Conservation (phyloP, 176 grass and related monocot genomes). For the Oryza longistaminata region DNA sequence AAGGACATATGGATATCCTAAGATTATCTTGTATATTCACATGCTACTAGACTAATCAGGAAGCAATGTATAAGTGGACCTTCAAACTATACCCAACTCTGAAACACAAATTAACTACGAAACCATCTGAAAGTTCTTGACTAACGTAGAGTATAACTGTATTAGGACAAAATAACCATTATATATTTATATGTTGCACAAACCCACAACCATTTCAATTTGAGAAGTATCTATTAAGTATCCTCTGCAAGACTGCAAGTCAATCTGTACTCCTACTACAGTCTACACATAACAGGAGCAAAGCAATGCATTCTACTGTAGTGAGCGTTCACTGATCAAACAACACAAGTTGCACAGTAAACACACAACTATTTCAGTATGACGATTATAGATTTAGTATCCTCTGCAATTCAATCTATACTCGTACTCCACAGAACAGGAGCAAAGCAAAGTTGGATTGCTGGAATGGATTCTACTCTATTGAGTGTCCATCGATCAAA, state of each 20-base stretch:
- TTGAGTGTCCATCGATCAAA: not conserved
- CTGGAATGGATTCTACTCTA: not conserved
- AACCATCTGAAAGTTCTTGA: not conserved
- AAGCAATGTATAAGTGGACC: not conserved
- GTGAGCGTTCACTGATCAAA: not conserved
- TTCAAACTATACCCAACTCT: not conserved
- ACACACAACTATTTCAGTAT: not conserved
- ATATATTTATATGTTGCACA: not conserved
- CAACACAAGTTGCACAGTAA: not conserved
- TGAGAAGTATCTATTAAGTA: not conserved
- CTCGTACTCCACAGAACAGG: not conserved
- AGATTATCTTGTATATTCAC: not conserved
- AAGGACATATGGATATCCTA: too few relatives aligned
- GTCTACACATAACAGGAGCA: not conserved
- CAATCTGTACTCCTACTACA: not conserved
- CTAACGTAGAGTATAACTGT: not conserved
- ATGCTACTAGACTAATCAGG: not conserved
- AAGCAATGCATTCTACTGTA: not conserved
- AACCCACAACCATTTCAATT: not conserved
- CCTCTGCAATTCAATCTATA: not conserved
- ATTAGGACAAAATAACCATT: not conserved
- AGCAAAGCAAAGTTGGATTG: not conserved
- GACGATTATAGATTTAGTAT: not conserved
- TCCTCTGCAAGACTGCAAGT: not conserved
- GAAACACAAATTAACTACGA: not conserved